A percentile compares a stretch with the other conserved stretches of the same genome.
phyloP scores from a whole-genome alignment of 2,329 filamentous ascomycete genomes.

The Allantophomopsis cytisporea region DNA sequence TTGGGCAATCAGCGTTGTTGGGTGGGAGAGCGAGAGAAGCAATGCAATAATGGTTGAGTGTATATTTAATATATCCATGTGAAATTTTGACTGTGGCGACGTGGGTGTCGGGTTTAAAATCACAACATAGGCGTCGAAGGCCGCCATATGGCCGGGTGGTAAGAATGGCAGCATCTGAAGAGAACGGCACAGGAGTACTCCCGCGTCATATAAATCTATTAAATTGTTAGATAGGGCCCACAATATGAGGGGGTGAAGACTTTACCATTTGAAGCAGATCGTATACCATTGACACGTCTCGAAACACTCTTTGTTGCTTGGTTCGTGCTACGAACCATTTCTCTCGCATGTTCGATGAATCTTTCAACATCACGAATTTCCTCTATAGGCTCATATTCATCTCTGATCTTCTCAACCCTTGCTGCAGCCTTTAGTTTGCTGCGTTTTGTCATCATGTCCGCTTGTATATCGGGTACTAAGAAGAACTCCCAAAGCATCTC shows the following conservation, averaged over 20 bases:
- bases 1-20: slow-evolving; percentile 61
- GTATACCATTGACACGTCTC: slow-evolving; percentile 62
- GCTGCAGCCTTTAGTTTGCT: slow-evolving; percentile 78
- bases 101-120: slow-evolving; percentile 54
- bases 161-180: slow-evolving; percentile 50
- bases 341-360: slow-evolving; percentile 81
- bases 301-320: slow-evolving; percentile 73
- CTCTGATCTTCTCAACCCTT: slow-evolving; percentile 69
- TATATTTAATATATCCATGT: slow-evolving; percentile 65
- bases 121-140: slow-evolving; percentile 59
- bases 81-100: slow-evolving; percentile 59
- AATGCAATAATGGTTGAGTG: slow-evolving; percentile 76
- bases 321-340: slow-evolving; percentile 77
- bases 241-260: not conserved
- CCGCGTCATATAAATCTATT: slow-evolving; percentile 57
- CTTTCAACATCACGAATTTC: slow-evolving; percentile 83
- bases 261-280: slow-evolving; percentile 46
- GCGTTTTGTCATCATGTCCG: slow-evolving; percentile 79
- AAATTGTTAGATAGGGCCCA: slow-evolving; percentile 9
- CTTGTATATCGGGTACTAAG: slow-evolving; percentile 84
- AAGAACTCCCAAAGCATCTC: slow-evolving; percentile 99
- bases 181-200: slow-evolving; percentile 36
- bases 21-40: slow-evolving; percentile 64
- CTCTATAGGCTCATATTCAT: slow-evolving; percentile 76
- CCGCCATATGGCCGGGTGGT: slow-evolving; percentile 51